Evolutionary conservation across 2,329 filamentous ascomycete genomes (phyloP).

Genomic region (Fusarium transvaalense): DNA sequence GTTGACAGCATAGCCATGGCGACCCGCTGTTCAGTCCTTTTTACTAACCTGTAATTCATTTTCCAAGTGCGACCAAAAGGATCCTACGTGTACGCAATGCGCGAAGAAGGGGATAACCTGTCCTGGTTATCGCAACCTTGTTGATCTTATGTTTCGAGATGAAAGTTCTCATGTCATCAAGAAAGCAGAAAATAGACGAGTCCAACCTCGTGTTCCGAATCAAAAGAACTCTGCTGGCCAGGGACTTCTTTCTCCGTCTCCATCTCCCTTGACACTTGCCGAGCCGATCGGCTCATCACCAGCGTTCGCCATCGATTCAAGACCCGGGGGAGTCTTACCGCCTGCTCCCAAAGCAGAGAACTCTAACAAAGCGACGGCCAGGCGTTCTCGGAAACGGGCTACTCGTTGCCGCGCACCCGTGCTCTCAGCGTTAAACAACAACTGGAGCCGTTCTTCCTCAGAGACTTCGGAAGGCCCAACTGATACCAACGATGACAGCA

Average conservation of each 20-base stretch:
- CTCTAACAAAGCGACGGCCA: constrained; percentile 18
- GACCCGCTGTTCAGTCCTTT: neutral
- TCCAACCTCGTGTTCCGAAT: constrained; percentile 41
- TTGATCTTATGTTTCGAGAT: constrained; percentile 70
- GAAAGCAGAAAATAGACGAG: constrained; percentile 58
- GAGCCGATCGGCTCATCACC: constrained; percentile 19
- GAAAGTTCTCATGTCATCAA: constrained; percentile 68
- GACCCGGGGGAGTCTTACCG: neutral
- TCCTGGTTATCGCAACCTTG: constrained; percentile 67
- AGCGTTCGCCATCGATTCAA: constrained; percentile 15
- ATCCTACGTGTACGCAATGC: constrained; percentile 67
- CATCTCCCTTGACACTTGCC: constrained; percentile 25
- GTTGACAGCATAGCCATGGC: constrained; percentile 4
- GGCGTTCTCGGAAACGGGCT: constrained; percentile 25
- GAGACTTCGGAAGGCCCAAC: constrained; percentile 40
- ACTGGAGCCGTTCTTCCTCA: constrained; percentile 41
- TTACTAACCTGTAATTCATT: constrained; percentile 18
- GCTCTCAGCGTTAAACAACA: constrained; percentile 44
- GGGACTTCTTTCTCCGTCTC: constrained; percentile 35
- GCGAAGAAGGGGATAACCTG: constrained; percentile 64
- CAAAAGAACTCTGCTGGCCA: constrained; percentile 40
- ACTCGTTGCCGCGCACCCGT: constrained; percentile 38
- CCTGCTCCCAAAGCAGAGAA: constrained; percentile 17
- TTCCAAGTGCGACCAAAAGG: constrained; percentile 65
- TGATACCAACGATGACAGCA: constrained; percentile 30